Base-by-base conservation (phyloP, 495 filamentous ascomycete species). In the Penicillium waksmanii region DNA sequence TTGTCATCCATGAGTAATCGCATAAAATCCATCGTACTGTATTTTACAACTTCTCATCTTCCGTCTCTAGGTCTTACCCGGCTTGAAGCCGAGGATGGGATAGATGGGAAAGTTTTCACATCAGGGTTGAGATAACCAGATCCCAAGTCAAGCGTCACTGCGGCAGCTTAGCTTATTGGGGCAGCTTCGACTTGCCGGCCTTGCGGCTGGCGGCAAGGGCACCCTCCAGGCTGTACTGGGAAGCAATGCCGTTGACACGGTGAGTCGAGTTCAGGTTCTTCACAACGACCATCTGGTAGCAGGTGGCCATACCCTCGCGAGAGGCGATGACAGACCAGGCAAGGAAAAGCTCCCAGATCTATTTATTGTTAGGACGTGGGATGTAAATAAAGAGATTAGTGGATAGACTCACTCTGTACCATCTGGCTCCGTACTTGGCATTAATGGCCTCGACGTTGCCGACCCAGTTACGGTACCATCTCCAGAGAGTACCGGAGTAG, bases 391-490 rank as follows among this genome's bases (percentile, higher is more conserved):
- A 13, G 10, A 15, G 55, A 17, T 17, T 10, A 17, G 13, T 46
- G 23, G 15, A 36, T 21, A 42, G 21, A 71, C 80, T 72, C 54
- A 84, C 80, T 52, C 81, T 75, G 66, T 78, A 84, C 81, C 81
- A 84, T 18, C 75, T 63, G 9, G 71, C 63, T 5, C 81, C 81
- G 60, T 83, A 84, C 65, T 82, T 83, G 19, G 73, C 81, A 17
- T 74, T 69, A 21, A 85, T 74, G 50, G 77, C 76, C 5, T 83
- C 79, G 56, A 71, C 64, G 59, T 83, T 84, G 5, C 69, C 80
- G 55, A 81, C 62, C 81, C 81, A 84, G 70, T 83, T 84, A 23
- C 81, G 70, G 56, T 84, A 83, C 81, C 81, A 84, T 56, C 79
- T 66, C 81, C 81, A 84, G 21, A 84, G 63, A 8, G 81, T 84